Evolutionary conservation across 805 yeast genomes (phyloP), one percentile per base, ranked within the genome.

Genomic region (Candida wancherniae): DNA sequence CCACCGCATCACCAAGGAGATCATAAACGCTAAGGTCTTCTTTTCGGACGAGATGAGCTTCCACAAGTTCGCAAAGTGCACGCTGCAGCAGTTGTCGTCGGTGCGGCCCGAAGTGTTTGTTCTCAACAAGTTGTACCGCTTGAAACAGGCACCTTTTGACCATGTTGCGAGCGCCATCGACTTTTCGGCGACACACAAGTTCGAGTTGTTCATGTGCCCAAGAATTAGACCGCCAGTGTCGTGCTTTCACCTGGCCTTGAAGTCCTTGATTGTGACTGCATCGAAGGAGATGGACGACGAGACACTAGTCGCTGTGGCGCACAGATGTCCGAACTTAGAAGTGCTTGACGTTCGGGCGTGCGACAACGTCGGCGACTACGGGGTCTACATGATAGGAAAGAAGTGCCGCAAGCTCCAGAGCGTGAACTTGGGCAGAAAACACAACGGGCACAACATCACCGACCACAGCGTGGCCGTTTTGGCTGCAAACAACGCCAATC

Each of bases 161-260:
- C 27, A 46, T n/a, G 47, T 79, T 6, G 57, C 72, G 2, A 48
- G 53, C 12, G 32, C 45, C 4, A 40, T 68, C 4, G 53, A 71
- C 18, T 75, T 77, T 22, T 62, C 69, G 3, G 59, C 67, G 24
- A 52, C 86, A 25, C 65, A 69, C 42, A 76, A 83, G 82, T 61
- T 87, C 18, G 95, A 87, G 53, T 67, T 86, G 45, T 85, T 82
- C 57, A 81, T 88, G 48, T 86, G 95, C 50, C 90, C 95, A 5
- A 68, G 67, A 26, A 50, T 84, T 18, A 47, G 69, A 6, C 95
- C 95, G 4, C 60, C 65, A 3, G 9, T 33, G 11, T 49, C 53
- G 10, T 45, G 66, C 17, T 53, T 63, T 28, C 35, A 34, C n/a
- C 23, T 33, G 3, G 43, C 49, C 6, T 48, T 67, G 25, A 55